These are phyloP conservation scores for Albatrellus sp. DNA, from an alignment of 1,284 basidiomycete species.

Conservation along the genomic window DNA sequence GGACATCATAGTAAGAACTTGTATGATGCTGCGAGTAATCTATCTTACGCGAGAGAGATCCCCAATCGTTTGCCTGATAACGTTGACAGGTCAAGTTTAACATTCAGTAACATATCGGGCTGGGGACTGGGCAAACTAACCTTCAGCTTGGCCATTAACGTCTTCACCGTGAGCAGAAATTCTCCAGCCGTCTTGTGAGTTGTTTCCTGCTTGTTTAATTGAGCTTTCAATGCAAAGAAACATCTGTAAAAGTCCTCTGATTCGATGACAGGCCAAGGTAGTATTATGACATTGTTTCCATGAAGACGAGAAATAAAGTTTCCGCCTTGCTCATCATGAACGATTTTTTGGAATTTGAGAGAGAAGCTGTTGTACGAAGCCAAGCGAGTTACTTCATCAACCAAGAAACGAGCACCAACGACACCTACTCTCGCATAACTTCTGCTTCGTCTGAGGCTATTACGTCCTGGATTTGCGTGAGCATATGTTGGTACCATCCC, in stretches of 20 bases:
- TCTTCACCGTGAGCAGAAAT: constrained; percentile 46
- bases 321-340: constrained; percentile 43
- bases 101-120: not conserved
- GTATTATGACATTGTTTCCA: constrained; percentile 37
- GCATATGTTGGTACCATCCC: constrained; percentile 26
- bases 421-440: constrained; percentile 40
- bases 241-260: constrained; percentile 42
- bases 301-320: constrained; percentile 54
- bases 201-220: constrained; percentile 31
- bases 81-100: too few relatives aligned
- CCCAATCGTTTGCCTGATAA: constrained; percentile 48
- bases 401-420: constrained; percentile 1
- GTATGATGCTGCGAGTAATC: not conserved
- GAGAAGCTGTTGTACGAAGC: constrained; percentile 32
- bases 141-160: constrained; percentile 56
- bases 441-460: constrained; percentile 42
- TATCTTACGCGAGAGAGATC: constrained; percentile 40
- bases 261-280: constrained; percentile 54
- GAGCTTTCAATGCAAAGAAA: constrained; percentile 33
- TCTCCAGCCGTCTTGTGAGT: constrained; percentile 39
- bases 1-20: not conserved
- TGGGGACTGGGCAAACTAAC: constrained; percentile 16
- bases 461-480: constrained; percentile 56
- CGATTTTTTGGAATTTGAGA: constrained; percentile 42
- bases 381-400: not conserved